These are phyloP conservation scores for Dipteronia sinensis DNA, from an alignment of 345 rosid species.

Conservation along the genomic window DNA sequence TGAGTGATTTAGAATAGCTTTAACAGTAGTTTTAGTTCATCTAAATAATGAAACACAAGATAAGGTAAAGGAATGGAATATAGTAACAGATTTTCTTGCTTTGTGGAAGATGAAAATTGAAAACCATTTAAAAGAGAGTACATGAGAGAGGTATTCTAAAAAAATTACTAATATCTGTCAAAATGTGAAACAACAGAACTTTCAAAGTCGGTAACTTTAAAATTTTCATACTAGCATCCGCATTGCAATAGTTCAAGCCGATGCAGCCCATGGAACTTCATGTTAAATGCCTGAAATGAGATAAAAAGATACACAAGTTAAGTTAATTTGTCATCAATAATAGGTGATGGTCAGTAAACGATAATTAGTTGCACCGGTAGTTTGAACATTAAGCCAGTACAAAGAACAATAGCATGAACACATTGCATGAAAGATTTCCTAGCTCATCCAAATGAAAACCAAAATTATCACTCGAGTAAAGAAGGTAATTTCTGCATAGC, in stretches of 20 bases:
- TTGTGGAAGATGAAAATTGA: not conserved
- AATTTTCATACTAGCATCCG: conserved; percentile 1
- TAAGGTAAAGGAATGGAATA: not conserved
- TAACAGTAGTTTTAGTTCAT: not conserved
- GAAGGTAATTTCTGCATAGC: not conserved
- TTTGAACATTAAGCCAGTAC: not conserved
- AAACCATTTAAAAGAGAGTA: not conserved
- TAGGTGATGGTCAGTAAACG: not conserved
- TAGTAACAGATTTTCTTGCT: not conserved
- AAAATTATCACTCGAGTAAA: not conserved
- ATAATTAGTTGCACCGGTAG: not conserved
- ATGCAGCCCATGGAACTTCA: not conserved
- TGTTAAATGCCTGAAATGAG: conserved; percentile 11
- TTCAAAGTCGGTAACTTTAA: not conserved
- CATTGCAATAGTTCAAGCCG: not conserved
- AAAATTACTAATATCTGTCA: not conserved
- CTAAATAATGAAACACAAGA: not conserved
- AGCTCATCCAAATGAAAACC: not conserved
- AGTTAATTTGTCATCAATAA: not conserved
- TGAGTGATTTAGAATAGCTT: not conserved
- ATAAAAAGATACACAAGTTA: not conserved
- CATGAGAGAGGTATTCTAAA: not conserved
- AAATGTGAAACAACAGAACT: not conserved
- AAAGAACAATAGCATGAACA: not conserved
- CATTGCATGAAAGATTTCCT: not conserved